phyloP scores from a whole-genome alignment of 2,329 filamentous ascomycete genomes.

The Lojkania enalia region DNA sequence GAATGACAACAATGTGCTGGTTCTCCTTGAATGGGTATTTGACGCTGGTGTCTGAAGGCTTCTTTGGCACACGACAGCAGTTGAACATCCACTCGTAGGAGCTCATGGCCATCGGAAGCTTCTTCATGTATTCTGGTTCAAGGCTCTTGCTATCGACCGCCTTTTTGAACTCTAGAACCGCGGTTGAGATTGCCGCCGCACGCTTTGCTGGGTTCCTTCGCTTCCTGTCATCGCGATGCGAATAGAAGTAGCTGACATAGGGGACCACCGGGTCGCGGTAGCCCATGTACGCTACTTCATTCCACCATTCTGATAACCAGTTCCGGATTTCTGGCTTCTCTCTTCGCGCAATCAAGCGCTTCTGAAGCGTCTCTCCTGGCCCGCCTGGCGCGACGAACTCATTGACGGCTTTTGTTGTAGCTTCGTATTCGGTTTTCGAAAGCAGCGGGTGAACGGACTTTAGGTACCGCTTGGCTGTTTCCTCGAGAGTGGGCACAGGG shows the following conservation, averaged over 20 bases:
- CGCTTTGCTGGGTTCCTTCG: conserved; percentile 88
- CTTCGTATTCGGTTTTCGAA: conserved; percentile 67
- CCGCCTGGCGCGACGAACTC: conserved; percentile 90
- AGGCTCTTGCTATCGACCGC: conserved; percentile 80
- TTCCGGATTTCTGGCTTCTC: conserved; percentile 83
- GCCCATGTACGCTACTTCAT: conserved; percentile 85
- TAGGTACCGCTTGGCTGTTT: conserved; percentile 78
- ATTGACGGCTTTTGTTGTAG: conserved; percentile 79
- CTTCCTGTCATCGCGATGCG: conserved; percentile 88
- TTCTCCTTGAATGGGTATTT: conserved; percentile 77
- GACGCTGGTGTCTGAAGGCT: conserved; percentile 77
- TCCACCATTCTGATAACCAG: conserved; percentile 99
- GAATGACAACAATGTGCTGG: conserved; percentile 85
- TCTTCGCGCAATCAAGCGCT: conserved; percentile 78
- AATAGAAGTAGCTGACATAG: conserved; percentile 99
- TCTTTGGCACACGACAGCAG: conserved; percentile 79
- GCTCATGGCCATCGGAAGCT: conserved; percentile 96
- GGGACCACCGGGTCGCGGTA: conserved; percentile 96
- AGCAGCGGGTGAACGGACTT: conserved; percentile 78
- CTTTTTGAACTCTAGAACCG: conserved; percentile 90
- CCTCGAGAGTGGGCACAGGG: conserved; percentile 79
- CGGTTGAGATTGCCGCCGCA: conserved; percentile 85
- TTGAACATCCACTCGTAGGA: conserved; percentile 99
- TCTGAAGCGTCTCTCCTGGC: conserved; percentile 79
- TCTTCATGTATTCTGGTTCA: conserved; percentile 99